Conservation (phyloP, 1,284 basidiomycete genomes). For the Austroboletus niveus region DNA sequence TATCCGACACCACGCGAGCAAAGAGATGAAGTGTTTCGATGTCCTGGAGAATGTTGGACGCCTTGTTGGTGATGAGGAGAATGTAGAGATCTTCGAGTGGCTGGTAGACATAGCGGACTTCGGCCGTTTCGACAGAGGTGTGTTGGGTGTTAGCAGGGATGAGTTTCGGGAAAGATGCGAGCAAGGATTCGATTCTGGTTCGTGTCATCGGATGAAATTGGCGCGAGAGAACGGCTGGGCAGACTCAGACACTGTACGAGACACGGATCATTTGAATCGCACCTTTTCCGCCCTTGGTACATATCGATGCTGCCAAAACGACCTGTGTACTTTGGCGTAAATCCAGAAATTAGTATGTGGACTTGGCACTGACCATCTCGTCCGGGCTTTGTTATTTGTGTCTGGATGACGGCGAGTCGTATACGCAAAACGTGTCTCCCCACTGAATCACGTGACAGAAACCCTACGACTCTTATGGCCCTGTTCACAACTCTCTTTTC, state of each 20-base stretch:
- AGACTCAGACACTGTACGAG: neutral
- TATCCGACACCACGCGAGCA: conserved; percentile 90
- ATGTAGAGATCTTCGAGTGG: conserved; percentile 98
- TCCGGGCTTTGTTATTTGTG: neutral
- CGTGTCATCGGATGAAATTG: conserved; percentile 95
- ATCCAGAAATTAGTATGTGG: neutral
- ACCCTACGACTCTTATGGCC: neutral
- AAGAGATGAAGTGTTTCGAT: conserved; percentile 96
- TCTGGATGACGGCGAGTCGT: neutral
- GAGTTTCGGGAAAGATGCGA: conserved; percentile 96
- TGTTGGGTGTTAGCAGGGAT: conserved; percentile 97
- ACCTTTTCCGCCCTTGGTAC: conserved; percentile 93
- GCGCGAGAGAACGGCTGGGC: conserved; percentile 88
- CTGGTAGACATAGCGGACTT: conserved; percentile 98
- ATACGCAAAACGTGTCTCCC: conserved; percentile 12
- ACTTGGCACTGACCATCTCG: conserved; percentile 18
- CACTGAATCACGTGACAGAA: conserved; percentile 14
- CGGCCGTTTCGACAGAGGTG: conserved; percentile 90
- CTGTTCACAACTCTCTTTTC: neutral
- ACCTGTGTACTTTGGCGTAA: conserved; percentile 50
- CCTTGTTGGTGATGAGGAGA: conserved; percentile 96
- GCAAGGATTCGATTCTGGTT: conserved; percentile 90
- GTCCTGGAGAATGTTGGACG: conserved; percentile 97
- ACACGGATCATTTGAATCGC: conserved; percentile 21
- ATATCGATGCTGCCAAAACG: conserved; percentile 91